Percentiles rank a stretch among this genome's conserved stretches.
These are phyloP conservation scores for Suillus sp. DNA, from an alignment of 768 basidiomycete genomes.

Conservation along the genomic window DNA sequence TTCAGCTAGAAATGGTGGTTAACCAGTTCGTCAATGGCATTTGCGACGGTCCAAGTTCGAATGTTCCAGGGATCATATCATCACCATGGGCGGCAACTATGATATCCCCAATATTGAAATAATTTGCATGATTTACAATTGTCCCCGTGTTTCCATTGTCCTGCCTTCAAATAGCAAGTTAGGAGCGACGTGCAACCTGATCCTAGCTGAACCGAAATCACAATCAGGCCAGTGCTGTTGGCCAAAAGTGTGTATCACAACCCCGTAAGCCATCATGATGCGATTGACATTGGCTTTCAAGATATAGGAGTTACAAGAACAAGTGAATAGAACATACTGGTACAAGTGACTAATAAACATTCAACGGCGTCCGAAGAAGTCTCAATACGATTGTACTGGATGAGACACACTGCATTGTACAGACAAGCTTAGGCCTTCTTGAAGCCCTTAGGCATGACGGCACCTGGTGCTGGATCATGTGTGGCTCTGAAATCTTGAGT, in stretches of 20 bases:
- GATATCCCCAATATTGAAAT: too few relatives aligned
- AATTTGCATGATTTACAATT: too few relatives aligned
- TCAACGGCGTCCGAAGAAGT: not conserved
- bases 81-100: too few relatives aligned
- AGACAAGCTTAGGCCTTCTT: constrained; percentile 11
- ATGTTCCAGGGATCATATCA: too few relatives aligned
- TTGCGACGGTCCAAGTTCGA: too few relatives aligned
- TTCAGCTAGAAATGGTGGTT: too few relatives aligned
- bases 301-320: not conserved
- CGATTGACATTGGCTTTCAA: not conserved
- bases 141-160: too few relatives aligned
- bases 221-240: not conserved
- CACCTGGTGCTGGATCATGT: constrained; percentile 47
- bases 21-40: too few relatives aligned
- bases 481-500: constrained; percentile 60
- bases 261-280: not conserved
- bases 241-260: not conserved
- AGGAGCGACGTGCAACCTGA: too few relatives aligned
- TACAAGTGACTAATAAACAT: not conserved
- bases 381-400: not conserved
- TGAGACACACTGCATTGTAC: not conserved
- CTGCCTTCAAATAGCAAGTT: too few relatives aligned
- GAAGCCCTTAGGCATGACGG: constrained; percentile 56
- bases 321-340: not conserved
- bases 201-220: not conserved